These are phyloP conservation scores for Zygnema cylindricum DNA, from an alignment of 139 green algal genomes.

Conservation along the genomic window DNA sequence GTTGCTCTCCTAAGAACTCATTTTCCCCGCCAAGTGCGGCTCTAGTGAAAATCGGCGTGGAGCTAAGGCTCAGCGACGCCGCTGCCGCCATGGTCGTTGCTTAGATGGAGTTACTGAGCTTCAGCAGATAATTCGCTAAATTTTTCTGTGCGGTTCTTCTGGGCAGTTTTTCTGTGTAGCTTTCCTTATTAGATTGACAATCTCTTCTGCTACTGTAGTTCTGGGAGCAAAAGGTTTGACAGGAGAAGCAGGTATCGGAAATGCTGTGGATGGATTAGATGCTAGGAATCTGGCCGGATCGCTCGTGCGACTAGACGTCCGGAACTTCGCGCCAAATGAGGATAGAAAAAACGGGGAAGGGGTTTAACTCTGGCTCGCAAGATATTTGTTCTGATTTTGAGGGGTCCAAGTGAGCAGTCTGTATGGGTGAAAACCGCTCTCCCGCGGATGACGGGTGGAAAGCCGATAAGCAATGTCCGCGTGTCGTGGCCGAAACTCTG, in stretches of 20 bases:
- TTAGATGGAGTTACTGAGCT: background rate
- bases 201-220: background rate
- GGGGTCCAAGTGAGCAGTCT: no score
- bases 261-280: background rate
- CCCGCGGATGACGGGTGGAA: background rate
- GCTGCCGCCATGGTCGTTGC: background rate
- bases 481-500: background rate
- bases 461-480: background rate
- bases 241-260: background rate
- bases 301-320: background rate
- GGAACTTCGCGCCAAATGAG: background rate
- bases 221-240: background rate
- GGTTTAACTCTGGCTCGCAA: background rate
- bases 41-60: background rate
- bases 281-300: background rate
- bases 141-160: no score
- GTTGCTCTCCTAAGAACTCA: conserved; percentile 4
- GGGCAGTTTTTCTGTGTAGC: background rate
- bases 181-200: background rate
- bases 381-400: no score
- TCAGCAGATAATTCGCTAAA: no score
- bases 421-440: no score
- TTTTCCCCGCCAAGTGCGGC: background rate
- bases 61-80: background rate
- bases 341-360: background rate